Evolutionary conservation across 139 green algal genomes (phyloP).

Genomic region (Tetradesmus lagerheimii): DNA sequence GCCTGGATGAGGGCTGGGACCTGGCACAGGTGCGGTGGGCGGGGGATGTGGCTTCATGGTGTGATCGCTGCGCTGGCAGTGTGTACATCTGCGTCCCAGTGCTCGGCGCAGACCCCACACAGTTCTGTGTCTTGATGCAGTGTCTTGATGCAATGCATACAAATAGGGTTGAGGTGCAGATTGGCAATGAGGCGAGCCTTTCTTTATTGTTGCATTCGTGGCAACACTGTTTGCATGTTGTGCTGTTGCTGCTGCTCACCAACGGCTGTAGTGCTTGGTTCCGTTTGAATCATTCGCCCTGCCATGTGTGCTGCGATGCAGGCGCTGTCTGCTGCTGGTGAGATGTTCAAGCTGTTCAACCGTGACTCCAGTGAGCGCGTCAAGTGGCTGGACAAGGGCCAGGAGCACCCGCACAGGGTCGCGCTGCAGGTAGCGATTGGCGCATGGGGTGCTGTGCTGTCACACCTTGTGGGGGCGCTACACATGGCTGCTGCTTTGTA

Average conservation of each 20-base stretch:
- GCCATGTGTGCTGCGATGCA: not conserved
- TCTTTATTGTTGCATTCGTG: no score
- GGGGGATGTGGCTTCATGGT: no score
- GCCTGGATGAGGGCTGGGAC: conserved; percentile 69
- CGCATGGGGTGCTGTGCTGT: no score
- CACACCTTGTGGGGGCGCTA: no score
- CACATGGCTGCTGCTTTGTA: not conserved
- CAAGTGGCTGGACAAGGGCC: conserved; percentile 84
- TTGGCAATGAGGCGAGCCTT: no score
- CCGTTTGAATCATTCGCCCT: not conserved
- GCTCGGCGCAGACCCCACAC: no score
- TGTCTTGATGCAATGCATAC: no score
- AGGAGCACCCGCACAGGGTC: conserved; percentile 91
- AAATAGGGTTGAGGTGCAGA: no score
- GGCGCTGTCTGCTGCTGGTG: conserved; percentile 46
- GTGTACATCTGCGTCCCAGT: no score
- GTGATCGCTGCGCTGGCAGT: no score
- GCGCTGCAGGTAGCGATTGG: conserved; percentile 68
- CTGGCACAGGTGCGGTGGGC: not conserved
- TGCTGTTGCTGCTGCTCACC: not conserved
- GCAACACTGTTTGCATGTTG: no score
- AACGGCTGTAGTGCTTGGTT: not conserved
- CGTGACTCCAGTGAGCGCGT: not conserved
- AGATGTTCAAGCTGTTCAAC: conserved; percentile 29
- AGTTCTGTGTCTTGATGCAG: no score